phyloP scores from a whole-genome alignment of 1,284 basidiomycete species.

The Tilletia horrida region DNA sequence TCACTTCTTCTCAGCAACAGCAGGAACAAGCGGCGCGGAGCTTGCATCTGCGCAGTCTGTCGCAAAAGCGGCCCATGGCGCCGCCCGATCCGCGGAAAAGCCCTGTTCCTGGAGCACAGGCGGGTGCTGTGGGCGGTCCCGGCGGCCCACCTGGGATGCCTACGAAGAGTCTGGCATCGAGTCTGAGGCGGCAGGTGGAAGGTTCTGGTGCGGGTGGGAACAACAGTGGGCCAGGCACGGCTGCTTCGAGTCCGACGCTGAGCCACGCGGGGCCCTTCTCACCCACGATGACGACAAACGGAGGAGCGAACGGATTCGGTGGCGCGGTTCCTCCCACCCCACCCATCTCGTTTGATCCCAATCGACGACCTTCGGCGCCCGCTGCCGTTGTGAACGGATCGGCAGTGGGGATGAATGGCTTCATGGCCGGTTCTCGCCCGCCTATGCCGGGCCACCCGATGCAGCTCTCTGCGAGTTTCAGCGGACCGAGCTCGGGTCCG shows the following conservation, averaged over 20 bases:
- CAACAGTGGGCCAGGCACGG: background rate
- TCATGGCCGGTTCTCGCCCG: background rate
- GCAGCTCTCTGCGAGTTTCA: background rate
- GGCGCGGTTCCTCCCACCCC: background rate
- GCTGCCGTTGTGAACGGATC: constrained; percentile 8
- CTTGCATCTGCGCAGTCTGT: background rate
- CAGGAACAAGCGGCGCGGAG: constrained; percentile 2
- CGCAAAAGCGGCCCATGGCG: background rate
- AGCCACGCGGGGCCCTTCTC: background rate
- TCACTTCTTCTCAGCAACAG: background rate
- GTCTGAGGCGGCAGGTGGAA: constrained; percentile 44
- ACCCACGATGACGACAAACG: too few relatives aligned
- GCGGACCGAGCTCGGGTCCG: constrained; percentile 14
- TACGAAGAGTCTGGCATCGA: constrained; percentile 34
- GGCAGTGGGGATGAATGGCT: background rate
- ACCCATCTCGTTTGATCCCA: background rate
- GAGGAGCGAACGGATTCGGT: background rate
- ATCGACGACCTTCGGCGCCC: constrained; percentile 1
- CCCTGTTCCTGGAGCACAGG: background rate
- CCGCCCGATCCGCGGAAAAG: constrained; percentile 2
- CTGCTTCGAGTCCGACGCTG: background rate
- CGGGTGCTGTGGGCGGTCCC: constrained; percentile 6
- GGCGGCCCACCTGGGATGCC: constrained; percentile 20
- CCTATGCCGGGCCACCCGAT: constrained; percentile 2
- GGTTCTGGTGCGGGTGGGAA: constrained; percentile 15